phyloP scores from a whole-genome alignment of 164 flowering plant species.

The Hamamelis virginiana region DNA sequence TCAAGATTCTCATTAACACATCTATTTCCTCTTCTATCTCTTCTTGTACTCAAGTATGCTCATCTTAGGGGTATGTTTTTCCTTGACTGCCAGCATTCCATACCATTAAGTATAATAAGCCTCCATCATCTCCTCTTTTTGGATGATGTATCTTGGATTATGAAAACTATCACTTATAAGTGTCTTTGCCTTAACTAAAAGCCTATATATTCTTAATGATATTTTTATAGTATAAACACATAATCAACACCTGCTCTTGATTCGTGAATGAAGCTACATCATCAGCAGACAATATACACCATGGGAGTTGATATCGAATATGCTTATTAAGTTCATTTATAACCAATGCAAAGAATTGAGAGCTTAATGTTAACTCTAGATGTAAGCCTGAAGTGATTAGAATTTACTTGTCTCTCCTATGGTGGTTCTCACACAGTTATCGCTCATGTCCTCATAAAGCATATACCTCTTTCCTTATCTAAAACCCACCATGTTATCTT shows the following conservation, averaged over 20 bases:
- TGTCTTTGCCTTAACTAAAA: not conserved
- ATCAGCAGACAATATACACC: not conserved
- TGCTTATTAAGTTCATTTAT: not conserved
- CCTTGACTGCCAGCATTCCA: not conserved
- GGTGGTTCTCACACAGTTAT: too few relatives aligned
- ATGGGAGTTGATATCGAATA: not conserved
- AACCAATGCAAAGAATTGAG: not conserved
- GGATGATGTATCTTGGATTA: slow-evolving; percentile 1
- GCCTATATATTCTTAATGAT: not conserved
- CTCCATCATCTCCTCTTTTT: not conserved
- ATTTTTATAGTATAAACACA: not conserved
- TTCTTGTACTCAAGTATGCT: not conserved
- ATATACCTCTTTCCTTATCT: not conserved
- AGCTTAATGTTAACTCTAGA: too few relatives aligned
- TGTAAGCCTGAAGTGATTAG: too few relatives aligned
- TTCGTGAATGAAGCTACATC: not conserved
- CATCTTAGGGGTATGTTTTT: not conserved
- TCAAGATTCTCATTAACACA: not conserved
- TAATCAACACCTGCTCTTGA: not conserved
- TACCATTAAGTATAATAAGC: not conserved
- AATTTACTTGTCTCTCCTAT: too few relatives aligned
- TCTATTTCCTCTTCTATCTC: not conserved
- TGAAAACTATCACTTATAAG: not conserved
- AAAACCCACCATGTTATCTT: not conserved
- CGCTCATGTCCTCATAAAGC: too few relatives aligned